Conservation (phyloP, 1,284 basidiomycete genomes). For the Ceratobasidium sp. region DNA sequence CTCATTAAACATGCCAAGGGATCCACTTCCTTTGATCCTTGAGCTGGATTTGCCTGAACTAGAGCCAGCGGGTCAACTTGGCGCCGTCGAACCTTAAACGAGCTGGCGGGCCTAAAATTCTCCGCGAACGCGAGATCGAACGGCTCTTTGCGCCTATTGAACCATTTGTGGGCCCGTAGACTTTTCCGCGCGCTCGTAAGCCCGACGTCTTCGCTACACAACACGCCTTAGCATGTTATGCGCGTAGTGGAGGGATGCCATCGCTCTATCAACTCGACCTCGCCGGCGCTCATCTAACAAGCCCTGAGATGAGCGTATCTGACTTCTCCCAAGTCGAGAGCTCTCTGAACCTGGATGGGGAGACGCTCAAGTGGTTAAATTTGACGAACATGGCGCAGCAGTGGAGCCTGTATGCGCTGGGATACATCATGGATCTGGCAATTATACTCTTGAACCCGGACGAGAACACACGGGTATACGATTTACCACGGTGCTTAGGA, state of each 20-base stretch:
- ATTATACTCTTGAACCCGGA: constrained; percentile 1
- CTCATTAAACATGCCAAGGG: constrained; percentile 15
- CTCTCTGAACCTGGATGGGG: constrained; percentile 5
- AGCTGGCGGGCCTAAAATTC: constrained; percentile 4
- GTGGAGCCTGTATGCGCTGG: constrained; percentile 32
- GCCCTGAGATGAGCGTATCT: constrained; percentile 1
- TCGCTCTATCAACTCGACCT: constrained; percentile 1
- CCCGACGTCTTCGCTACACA: constrained; percentile 32
- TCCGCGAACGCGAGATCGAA: constrained; percentile 19
- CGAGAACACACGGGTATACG: background rate
- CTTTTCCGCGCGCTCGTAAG: background rate
- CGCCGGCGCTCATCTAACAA: background rate
- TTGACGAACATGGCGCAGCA: constrained; percentile 35
- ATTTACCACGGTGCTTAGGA: constrained; percentile 25
- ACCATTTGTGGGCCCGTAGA: background rate
- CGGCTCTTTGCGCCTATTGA: constrained; percentile 22
- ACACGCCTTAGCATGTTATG: background rate
- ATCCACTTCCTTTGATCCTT: constrained; percentile 2
- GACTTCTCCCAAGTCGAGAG: constrained; percentile 20
- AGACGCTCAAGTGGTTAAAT: background rate
- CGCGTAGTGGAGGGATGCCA: background rate
- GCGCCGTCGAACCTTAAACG: constrained; percentile 24
- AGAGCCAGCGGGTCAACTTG: constrained; percentile 11
- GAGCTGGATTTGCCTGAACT: background rate
- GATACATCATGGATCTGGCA: constrained; percentile 8